A percentile compares a stretch with the other conserved stretches of the same genome.
Conservation (phyloP, 176 grass and related monocot genomes). For the Eragrostis curvula region DNA sequence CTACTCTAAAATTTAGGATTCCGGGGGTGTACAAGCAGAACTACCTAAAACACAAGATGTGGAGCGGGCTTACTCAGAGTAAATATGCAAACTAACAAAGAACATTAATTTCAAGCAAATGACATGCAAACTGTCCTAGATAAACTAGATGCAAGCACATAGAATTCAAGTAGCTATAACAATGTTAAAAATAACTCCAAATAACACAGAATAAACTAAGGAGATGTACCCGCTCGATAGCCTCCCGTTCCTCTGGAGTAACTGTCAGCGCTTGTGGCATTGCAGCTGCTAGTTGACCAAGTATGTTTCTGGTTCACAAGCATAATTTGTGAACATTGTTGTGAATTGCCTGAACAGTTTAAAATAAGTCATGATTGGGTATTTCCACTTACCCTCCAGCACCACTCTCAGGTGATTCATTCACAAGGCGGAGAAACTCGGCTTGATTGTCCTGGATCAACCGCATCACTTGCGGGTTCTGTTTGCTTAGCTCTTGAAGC, state of each 20-base stretch:
- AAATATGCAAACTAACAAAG: constrained; percentile 14
- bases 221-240: constrained; percentile 77
- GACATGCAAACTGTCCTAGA: not conserved
- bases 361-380: not conserved
- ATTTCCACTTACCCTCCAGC: constrained; percentile 56
- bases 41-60: not conserved
- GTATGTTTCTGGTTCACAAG: constrained; percentile 61
- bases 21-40: not conserved
- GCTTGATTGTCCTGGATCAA: constrained; percentile 97
- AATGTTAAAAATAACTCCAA: constrained; percentile 12
- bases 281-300: constrained; percentile 72
- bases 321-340: constrained; percentile 27
- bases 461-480: constrained; percentile 90
- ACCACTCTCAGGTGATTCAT: constrained; percentile 66
- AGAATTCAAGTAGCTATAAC: not conserved
- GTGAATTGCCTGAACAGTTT: not conserved
- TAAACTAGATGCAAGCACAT: not conserved
- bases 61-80: not conserved
- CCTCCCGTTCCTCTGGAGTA: constrained; percentile 86
- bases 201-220: constrained; percentile 5
- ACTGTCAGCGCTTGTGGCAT: constrained; percentile 67
- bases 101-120: not conserved
- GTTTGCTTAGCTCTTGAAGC: constrained; percentile 98
- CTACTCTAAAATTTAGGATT: not conserved
- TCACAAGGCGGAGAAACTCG: constrained; percentile 95